phyloP scores from a whole-genome alignment of 2,329 filamentous ascomycete genomes.

The Trichoderma simmonsii region DNA sequence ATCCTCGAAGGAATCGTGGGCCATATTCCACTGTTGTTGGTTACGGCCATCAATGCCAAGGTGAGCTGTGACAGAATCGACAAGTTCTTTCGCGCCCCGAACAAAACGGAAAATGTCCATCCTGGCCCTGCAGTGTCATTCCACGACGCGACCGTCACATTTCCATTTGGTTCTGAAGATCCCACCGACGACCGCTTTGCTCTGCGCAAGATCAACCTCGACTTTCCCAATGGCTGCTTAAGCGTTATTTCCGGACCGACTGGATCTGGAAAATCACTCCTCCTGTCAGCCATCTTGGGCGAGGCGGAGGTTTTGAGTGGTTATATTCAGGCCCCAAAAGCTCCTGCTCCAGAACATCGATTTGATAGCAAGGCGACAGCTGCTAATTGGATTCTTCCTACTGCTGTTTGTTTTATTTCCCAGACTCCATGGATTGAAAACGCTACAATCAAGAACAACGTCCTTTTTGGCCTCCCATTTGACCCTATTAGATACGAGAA shows the following conservation, averaged over 20 bases:
- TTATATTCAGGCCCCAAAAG: slow-evolving; percentile 3
- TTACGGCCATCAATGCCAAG: slow-evolving; percentile 13
- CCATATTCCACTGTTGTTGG: neutral
- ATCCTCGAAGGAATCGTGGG: slow-evolving; percentile 6
- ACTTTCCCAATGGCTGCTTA: slow-evolving; percentile 8
- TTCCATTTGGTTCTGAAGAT: neutral
- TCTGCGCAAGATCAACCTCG: neutral
- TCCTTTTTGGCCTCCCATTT: slow-evolving; percentile 66
- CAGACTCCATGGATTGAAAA: slow-evolving; percentile 80
- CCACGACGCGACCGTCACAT: neutral
- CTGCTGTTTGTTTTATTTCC: slow-evolving; percentile 27
- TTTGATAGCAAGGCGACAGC: neutral
- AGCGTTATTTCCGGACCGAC: slow-evolving; percentile 20
- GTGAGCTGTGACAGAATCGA: slow-evolving; percentile 14
- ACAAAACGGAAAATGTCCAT: neutral
- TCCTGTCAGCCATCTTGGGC: slow-evolving; percentile 12
- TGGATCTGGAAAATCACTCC: slow-evolving; percentile 17
- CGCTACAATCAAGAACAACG: slow-evolving; percentile 67
- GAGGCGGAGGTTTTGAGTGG: slow-evolving; percentile 14
- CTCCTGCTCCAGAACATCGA: neutral
- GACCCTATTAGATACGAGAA: slow-evolving; percentile 62
- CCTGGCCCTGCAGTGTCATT: neutral
- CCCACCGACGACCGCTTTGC: slow-evolving; percentile 4
- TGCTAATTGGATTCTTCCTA: slow-evolving; percentile 1
- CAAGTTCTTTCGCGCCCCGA: neutral